These are phyloP conservation scores for Xylaria telfairii DNA, from an alignment of 495 filamentous ascomycete species.

Conservation along the genomic window DNA sequence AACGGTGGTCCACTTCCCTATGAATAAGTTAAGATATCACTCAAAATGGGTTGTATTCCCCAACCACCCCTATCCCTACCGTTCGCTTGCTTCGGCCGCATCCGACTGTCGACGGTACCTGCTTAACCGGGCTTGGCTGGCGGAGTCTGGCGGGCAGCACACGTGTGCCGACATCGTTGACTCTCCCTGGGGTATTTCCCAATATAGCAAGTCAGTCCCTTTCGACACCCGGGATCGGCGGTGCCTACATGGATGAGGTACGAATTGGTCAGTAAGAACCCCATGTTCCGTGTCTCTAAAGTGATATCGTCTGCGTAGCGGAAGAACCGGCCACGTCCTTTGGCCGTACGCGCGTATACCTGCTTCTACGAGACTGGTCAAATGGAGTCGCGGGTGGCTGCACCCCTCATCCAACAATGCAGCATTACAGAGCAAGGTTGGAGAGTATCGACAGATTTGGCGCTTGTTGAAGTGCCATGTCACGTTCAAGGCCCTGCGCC, in stretches of 20 bases:
- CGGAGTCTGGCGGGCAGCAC: too few species aligned
- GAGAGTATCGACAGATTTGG: not conserved
- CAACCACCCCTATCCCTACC: too few species aligned
- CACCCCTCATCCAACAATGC: not conserved
- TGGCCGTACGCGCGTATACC: not conserved
- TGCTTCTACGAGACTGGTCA: not conserved
- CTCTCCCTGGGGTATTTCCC: too few species aligned
- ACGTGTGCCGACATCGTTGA: too few species aligned
- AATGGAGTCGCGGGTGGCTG: not conserved
- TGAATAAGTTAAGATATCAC: too few species aligned
- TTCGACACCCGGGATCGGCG: not conserved
- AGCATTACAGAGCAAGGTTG: not conserved
- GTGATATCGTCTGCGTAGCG: not conserved
- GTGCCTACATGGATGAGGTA: not conserved
- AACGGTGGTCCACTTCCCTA: too few species aligned
- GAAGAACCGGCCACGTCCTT: not conserved
- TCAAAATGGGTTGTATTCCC: too few species aligned
- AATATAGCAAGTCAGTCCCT: not conserved
- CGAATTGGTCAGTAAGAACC: slow-evolving; percentile 3
- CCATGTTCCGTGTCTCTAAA: not conserved
- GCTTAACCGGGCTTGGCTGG: too few species aligned
- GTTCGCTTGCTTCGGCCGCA: too few species aligned
- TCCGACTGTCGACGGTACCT: too few species aligned
- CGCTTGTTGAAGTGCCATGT: slow-evolving; percentile 2
- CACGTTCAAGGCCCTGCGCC: slow-evolving; percentile 6